Conservation (phyloP, 805 yeast genomes). For the Suhomyces canberraensis region DNA sequence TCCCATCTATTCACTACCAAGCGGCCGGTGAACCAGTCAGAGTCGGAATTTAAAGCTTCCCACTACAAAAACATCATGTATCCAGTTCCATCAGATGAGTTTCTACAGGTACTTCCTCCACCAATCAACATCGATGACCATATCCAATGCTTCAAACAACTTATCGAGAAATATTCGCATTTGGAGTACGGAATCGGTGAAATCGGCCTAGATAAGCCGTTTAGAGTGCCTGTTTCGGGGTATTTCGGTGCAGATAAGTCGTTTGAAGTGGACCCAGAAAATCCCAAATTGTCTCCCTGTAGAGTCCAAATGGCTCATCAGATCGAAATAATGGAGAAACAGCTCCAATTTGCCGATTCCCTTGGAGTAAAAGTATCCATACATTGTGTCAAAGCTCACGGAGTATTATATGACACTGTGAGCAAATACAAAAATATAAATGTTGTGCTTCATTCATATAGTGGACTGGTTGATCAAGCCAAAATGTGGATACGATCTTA, state of each 20-base stretch:
- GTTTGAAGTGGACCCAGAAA: slow-evolving; percentile 1
- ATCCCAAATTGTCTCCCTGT: slow-evolving; percentile 38
- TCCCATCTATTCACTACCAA: slow-evolving; percentile 52
- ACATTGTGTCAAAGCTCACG: slow-evolving; percentile 84
- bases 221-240: slow-evolving; percentile 63
- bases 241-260: slow-evolving; percentile 40
- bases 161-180: slow-evolving; percentile 14
- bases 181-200: slow-evolving; percentile 65
- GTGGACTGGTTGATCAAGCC: slow-evolving; percentile 76
- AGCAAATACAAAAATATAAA: slow-evolving; percentile 17
- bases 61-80: slow-evolving; percentile 60
- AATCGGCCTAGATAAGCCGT: slow-evolving; percentile 81
- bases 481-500: slow-evolving; percentile 41
- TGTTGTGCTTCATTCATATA: slow-evolving; percentile 77
- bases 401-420: slow-evolving; percentile 49
- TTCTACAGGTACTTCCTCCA: slow-evolving; percentile 53
- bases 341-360: slow-evolving; percentile 53
- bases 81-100: slow-evolving; percentile 33
- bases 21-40: slow-evolving; percentile 9
- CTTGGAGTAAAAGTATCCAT: slow-evolving; percentile 57
- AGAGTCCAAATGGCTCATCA: slow-evolving; percentile 71
- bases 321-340: slow-evolving; percentile 43
- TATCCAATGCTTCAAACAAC: slow-evolving; percentile 25
- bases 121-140: slow-evolving; percentile 49
- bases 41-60: slow-evolving; percentile 27